Evolutionary conservation across 2,329 filamentous ascomycete genomes (phyloP), one percentile per base, ranked within the genome.

Genomic region (Penicillium sp.): DNA sequence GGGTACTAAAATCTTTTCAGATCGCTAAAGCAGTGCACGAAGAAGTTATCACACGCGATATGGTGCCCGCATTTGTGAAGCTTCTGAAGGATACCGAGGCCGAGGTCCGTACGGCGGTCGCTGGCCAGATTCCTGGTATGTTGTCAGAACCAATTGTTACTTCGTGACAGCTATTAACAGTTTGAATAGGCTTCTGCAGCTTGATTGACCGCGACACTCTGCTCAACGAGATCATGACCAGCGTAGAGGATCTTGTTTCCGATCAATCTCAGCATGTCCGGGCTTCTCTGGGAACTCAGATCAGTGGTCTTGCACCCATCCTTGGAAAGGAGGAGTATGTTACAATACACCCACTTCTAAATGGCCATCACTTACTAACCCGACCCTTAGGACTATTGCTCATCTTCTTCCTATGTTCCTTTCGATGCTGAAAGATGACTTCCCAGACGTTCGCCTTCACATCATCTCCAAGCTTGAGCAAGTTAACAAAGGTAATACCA

Each of bases 381-480:
- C 39, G 59, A 67, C 59, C 54, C 37, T 47, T 65, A 95, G 91
- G 77, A 99, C 95, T 29, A 98, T 96, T 66, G 89, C 95, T 67
- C 95, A 99, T 75, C 87, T 99, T 45, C 85, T 99, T 45, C 95
- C 95, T 53, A 99, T 99, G 93, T 98, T 99, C 78, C 84, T 99
- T 53, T 91, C 96, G 76, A 99, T 99, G 95, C 88, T 99, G 69
- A 99, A 98, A 84, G 95, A 99, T 70, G 95, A 99, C 73, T 98
- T 97, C 77, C 95, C 95, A 23, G 95, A 99, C 74, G 95, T 99
- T 51, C 90, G 95, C 62, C 87, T 99, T 58, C 96, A 99, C 79
- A 99, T 99, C 75, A 99, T 99, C 72, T 98, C 95, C n/a, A 99
- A 99, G 79, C 87, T 99, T 54, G 96, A 99, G 80, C 86, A 96